These are phyloP conservation scores for Ustilago lituana DNA, from an alignment of 1,284 basidiomycete genomes.

Conservation along the genomic window DNA sequence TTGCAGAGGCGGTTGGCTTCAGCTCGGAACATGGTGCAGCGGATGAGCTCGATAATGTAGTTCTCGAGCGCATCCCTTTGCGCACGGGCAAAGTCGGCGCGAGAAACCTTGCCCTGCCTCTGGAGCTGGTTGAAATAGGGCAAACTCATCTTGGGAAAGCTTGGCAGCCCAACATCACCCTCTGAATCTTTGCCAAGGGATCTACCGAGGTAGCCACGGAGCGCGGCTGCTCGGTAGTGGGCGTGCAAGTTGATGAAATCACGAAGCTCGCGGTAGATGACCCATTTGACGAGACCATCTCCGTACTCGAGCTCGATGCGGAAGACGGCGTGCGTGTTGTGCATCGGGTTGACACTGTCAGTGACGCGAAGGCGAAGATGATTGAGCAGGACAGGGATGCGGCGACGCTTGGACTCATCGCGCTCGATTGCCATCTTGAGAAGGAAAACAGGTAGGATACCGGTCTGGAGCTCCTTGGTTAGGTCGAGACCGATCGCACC, in stretches of 20 bases:
- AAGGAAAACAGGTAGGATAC: slow-evolving; percentile 50
- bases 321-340: slow-evolving; percentile 82
- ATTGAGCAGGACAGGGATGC: slow-evolving; percentile 87
- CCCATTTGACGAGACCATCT: slow-evolving; percentile 88
- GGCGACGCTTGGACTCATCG: slow-evolving; percentile 84
- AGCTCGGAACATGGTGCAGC: slow-evolving; percentile 89
- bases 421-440: slow-evolving; percentile 89
- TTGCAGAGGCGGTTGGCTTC: slow-evolving; percentile 88
- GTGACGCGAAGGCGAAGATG: slow-evolving; percentile 83
- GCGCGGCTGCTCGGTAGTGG: slow-evolving; percentile 82
- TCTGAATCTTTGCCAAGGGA: slow-evolving; percentile 51
- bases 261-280: slow-evolving; percentile 90
- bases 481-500: slow-evolving; percentile 38
- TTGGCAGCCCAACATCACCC: slow-evolving; percentile 78
- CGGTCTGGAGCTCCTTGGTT: slow-evolving; percentile 49
- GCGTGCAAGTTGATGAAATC: slow-evolving; percentile 92
- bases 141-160: slow-evolving; percentile 86
- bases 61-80: slow-evolving; percentile 85
- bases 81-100: slow-evolving; percentile 78
- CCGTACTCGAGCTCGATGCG: slow-evolving; percentile 97
- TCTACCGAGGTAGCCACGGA: slow-evolving; percentile 58
- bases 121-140: slow-evolving; percentile 83
- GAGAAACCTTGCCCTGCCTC: slow-evolving; percentile 66
- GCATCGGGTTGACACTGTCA: slow-evolving; percentile 83
- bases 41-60: slow-evolving; percentile 86